Evolutionary conservation across 345 rosid genomes (phyloP).

Genomic region (Aurinia saxatilis): DNA sequence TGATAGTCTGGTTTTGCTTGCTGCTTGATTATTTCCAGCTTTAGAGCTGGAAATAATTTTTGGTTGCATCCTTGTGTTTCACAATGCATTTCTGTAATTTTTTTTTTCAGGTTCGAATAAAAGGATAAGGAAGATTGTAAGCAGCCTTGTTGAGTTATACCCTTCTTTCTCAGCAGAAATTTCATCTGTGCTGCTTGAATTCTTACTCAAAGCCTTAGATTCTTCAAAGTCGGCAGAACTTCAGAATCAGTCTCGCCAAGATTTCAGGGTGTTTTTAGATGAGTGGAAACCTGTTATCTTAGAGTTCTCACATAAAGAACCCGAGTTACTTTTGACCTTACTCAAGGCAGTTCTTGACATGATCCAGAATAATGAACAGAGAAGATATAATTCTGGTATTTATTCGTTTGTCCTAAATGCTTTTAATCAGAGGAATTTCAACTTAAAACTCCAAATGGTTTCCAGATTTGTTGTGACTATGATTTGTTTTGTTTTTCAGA

Average conservation of each 20-base stretch:
- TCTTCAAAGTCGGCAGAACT: slow-evolving; percentile 35
- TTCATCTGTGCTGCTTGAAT: slow-evolving; percentile 54
- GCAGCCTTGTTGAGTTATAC: slow-evolving; percentile 50
- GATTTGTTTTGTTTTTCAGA: slow-evolving; percentile 25
- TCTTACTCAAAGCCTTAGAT: slow-evolving; percentile 48
- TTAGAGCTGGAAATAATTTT: background rate
- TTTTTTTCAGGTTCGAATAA: slow-evolving; percentile 56
- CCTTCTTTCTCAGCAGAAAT: slow-evolving; percentile 67
- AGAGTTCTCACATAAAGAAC: slow-evolving; percentile 62
- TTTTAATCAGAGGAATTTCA: background rate
- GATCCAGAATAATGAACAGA: slow-evolving; percentile 41
- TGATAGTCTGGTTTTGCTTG: background rate
- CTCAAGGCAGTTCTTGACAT: slow-evolving; percentile 53
- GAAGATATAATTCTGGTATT: slow-evolving; percentile 46
- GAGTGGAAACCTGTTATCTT: slow-evolving; percentile 62
- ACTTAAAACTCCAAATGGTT: background rate
- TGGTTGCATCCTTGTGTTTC: background rate
- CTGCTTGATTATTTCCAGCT: background rate
- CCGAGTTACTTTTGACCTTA: slow-evolving; percentile 61
- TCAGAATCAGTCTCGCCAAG: slow-evolving; percentile 28
- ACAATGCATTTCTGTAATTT: background rate
- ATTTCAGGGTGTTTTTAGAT: slow-evolving; percentile 29
- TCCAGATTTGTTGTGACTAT: background rate
- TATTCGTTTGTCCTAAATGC: background rate
- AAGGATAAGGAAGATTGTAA: slow-evolving; percentile 41